Percentiles rank a stretch among this genome's conserved stretches.
These are phyloP conservation scores for Elaeagnus macrophylla DNA, from an alignment of 306 rosid species.

Conservation along the genomic window DNA sequence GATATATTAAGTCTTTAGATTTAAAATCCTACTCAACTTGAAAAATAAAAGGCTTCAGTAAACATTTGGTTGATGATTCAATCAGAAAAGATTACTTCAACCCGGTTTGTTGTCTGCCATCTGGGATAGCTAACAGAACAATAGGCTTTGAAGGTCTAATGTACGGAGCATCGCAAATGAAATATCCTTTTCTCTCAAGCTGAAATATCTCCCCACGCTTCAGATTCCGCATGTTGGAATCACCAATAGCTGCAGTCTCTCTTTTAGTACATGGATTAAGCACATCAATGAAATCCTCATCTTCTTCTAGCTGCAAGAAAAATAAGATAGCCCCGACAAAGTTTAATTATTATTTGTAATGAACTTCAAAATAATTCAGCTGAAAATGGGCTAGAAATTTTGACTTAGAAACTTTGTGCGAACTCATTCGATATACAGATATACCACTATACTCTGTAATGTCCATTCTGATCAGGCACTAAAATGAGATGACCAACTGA, in stretches of 20 bases:
- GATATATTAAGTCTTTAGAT: too few species aligned
- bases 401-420: too few species aligned
- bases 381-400: background rate
- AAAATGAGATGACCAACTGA: too few species aligned
- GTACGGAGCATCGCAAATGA: constrained; percentile 76
- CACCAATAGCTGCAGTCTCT: constrained; percentile 73
- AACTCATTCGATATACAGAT: too few species aligned
- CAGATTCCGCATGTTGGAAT: constrained; percentile 69
- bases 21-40: too few species aligned
- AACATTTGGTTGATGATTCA: too few species aligned
- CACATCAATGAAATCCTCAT: constrained; percentile 68
- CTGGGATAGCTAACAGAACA: constrained; percentile 69
- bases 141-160: constrained; percentile 56
- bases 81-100: constrained; percentile 28
- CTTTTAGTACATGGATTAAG: constrained; percentile 69
- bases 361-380: background rate
- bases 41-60: too few species aligned
- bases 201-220: constrained; percentile 71
- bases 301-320: constrained; percentile 75
- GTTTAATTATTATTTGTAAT: background rate
- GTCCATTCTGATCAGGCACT: too few species aligned
- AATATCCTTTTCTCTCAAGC: constrained; percentile 92
- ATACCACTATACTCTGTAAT: too few species aligned
- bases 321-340: background rate
- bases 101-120: constrained; percentile 65